Conservation (phyloP, 2,329 filamentous ascomycete genomes). For the Pseudohalonectria lignicola region DNA sequence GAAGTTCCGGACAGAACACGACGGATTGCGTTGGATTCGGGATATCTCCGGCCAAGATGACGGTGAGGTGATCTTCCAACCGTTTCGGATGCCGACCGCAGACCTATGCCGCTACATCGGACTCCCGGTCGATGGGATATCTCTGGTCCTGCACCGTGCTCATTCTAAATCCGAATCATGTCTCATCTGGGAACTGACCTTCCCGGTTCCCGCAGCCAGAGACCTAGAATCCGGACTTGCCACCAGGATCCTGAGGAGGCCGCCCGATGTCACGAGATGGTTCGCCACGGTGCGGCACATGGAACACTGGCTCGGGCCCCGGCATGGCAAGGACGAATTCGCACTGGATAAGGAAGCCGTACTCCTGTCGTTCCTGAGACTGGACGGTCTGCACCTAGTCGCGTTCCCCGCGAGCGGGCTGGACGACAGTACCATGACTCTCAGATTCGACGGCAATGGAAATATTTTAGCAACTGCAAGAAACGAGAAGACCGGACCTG, state of each 20-base stretch:
- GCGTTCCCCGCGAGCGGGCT: constrained; percentile 69
- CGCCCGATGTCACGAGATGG: constrained; percentile 39
- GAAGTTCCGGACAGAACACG: constrained; percentile 48
- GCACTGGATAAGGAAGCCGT: constrained; percentile 67
- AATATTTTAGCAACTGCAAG: background rate
- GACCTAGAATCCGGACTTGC: constrained; percentile 24
- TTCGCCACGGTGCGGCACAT: constrained; percentile 69
- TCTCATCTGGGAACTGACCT: constrained; percentile 26
- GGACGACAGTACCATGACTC: constrained; percentile 29
- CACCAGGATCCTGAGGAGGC: background rate
- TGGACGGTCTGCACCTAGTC: constrained; percentile 63
- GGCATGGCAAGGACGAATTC: constrained; percentile 62
- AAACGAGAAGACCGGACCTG: background rate
- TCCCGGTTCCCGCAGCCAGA: constrained; percentile 49
- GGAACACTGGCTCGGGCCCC: constrained; percentile 79
- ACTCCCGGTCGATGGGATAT: constrained; percentile 56
- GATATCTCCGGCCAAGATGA: constrained; percentile 53
- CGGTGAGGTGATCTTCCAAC: constrained; percentile 39
- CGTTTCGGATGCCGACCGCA: constrained; percentile 13
- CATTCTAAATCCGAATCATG: background rate
- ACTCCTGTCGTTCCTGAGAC: constrained; percentile 66
- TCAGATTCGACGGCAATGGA: background rate
- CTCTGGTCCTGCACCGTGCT: background rate
- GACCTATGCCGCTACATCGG: constrained; percentile 45
- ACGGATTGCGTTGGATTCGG: constrained; percentile 60